A percentile compares a stretch with the other conserved stretches of the same genome.
phyloP scores from a whole-genome alignment of 768 basidiomycete genomes.

The Boletales sp. region DNA sequence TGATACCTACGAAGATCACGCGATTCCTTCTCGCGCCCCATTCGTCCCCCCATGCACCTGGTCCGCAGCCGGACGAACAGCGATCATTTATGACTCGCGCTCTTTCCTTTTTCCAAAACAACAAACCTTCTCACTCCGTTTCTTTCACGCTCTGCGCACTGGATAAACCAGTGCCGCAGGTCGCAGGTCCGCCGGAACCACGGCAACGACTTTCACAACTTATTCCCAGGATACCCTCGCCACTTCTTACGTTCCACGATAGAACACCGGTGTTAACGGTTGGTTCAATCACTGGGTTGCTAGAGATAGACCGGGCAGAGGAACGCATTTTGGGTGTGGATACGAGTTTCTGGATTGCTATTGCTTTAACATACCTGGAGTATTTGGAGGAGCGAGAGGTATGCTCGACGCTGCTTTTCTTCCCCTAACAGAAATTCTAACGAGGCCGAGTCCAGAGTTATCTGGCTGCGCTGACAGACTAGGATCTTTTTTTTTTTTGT shows the following conservation, averaged over 20 bases:
- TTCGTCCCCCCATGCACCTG: conserved; percentile 35
- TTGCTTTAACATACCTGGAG: conserved; percentile 71
- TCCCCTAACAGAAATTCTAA: conserved; percentile 3
- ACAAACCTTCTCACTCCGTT: conserved; percentile 53
- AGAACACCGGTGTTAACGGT: conserved; percentile 64
- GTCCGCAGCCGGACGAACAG: conserved; percentile 24
- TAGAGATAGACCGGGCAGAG: conserved; percentile 60
- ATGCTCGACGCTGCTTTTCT: conserved; percentile 21
- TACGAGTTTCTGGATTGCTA: conserved; percentile 72
- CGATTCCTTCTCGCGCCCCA: conserved; percentile 53
- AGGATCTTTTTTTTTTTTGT: not conserved
- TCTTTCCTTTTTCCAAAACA: conserved; percentile 44
- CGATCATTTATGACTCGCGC: conserved; percentile 50
- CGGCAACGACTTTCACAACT: conserved; percentile 18
- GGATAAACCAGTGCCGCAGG: conserved; percentile 18
- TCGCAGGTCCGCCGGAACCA: conserved; percentile 20
- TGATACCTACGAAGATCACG: conserved; percentile 30
- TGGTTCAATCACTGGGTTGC: conserved; percentile 52
- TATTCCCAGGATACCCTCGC: conserved; percentile 32
- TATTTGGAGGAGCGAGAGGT: conserved; percentile 79
- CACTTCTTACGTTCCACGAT: conserved; percentile 68
- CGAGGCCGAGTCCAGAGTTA: conserved; percentile 44
- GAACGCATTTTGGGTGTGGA: conserved; percentile 64
- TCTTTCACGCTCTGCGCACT: conserved; percentile 53
- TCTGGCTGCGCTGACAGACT: conserved; percentile 50